Conservation (phyloP, 108 stramenopile genomes). For the Aurantiochytrium sp. region DNA sequence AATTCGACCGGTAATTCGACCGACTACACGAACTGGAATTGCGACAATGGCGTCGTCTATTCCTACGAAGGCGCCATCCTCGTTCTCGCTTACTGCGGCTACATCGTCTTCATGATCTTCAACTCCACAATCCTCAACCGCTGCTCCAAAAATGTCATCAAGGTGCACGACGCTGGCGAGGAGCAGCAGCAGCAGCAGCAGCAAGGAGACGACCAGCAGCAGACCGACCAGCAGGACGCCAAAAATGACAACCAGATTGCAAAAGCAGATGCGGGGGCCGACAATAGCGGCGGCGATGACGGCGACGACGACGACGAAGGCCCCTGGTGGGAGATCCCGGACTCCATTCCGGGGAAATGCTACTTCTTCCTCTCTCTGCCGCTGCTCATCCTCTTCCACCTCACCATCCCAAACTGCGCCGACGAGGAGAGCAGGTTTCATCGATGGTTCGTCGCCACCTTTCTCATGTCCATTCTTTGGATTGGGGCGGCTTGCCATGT, state of each 20-base stretch:
- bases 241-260: neutral
- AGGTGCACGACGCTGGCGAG: neutral
- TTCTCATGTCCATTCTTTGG: conserved; percentile 36
- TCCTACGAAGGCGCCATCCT: conserved; percentile 39
- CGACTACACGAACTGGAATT: neutral
- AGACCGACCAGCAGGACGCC: neutral
- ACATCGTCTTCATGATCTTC: conserved; percentile 40
- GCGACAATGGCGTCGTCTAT: neutral
- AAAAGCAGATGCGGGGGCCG: neutral
- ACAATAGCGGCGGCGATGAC: neutral
- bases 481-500: conserved; percentile 30
- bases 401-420: neutral
- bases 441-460: neutral
- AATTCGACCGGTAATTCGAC: conserved; percentile 38
- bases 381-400: neutral
- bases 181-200: neutral
- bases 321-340: neutral
- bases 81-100: conserved; percentile 37
- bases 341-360: neutral
- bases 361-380: neutral
- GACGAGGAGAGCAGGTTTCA: neutral
- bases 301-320: conserved; percentile 27
- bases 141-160: conserved; percentile 23
- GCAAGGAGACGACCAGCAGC: neutral
- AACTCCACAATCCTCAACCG: conserved; percentile 27